Evolutionary conservation across 192 early-diverging fungal species (phyloP), one percentile per base, ranked within the genome.

Genomic region (Coemansia sp.): DNA sequence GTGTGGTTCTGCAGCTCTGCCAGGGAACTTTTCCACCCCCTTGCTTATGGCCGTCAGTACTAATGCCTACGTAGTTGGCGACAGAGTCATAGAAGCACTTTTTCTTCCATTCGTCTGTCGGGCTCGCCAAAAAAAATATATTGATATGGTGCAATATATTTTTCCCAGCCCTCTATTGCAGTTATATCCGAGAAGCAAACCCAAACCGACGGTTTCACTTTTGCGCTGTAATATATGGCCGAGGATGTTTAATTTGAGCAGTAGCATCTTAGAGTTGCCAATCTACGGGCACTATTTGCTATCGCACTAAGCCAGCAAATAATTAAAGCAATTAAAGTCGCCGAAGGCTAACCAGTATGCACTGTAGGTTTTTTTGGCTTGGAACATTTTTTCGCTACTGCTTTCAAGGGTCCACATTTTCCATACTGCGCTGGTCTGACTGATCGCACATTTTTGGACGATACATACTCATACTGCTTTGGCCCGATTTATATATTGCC

Each of bases 391-490:
- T 53, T 66, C 57, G 64, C 64, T 75, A 68, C 63, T 75, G 68
- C 68, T 55, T 66, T 38, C 63, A 61, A 49, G 47, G 47, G 47
- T 49, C 47, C 47, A 49, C 47, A 49, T 49, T 49, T 49, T 49
- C 47, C 47, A 49, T 49, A 49, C 47, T 49, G 47, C 47, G 47
- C 47, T 49, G 47, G 47, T 49, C 47, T 49, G 47, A 49, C 47
- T 49, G 47, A 49, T 49, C 47, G 50, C 26, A 66, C 33, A 66
- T 50, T 66, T 49, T 49, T 49, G 8, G 47, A 49, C 19, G 47
- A 49, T 21, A 49, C 67, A 65, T 75, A 66, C 42, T 64, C 68
- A 33, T 75, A 70, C 63, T 70, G 73, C 47, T 35, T 37, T 11
- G 40, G 63, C 35, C n/a, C 26, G 60, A 40, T 63, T 67, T 75